Evolutionary conservation across 371 early-diverging fungal genomes (phyloP).

Genomic region (Mortierella sp.): DNA sequence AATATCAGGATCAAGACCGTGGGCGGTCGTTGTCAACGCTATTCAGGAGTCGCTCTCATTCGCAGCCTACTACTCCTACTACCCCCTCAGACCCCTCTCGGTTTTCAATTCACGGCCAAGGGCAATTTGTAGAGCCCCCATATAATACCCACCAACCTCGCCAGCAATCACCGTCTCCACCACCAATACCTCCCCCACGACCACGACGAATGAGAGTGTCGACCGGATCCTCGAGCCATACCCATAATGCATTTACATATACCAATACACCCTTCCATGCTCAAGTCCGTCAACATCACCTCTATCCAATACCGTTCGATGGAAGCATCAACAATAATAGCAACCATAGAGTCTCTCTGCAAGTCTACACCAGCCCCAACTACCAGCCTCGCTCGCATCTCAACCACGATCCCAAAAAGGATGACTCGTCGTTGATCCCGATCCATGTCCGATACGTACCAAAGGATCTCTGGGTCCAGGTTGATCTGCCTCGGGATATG

Average conservation of each 20-base stretch:
- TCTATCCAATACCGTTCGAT: neutral
- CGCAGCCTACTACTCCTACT: neutral
- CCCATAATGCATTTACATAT: neutral
- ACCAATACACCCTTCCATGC: neutral
- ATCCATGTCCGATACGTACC: conserved; percentile 51
- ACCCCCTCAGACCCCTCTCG: neutral
- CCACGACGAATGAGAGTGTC: conserved; percentile 1
- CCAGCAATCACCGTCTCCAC: neutral
- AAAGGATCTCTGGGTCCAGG: conserved; percentile 50
- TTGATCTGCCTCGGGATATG: conserved; percentile 42
- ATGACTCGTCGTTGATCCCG: conserved; percentile 16
- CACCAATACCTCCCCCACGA: neutral
- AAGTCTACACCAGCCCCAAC: conserved; percentile 1
- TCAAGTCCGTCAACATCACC: neutral
- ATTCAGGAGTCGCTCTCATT: conserved; percentile 16
- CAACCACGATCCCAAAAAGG: conserved; percentile 10
- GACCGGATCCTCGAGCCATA: neutral
- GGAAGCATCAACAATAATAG: neutral
- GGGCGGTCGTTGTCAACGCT: neutral
- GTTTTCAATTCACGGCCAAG: conserved; percentile 1
- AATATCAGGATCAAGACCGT: neutral
- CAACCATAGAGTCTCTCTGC: neutral
- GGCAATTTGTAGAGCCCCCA: neutral
- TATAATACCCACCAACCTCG: neutral
- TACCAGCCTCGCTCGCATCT: neutral